These are phyloP conservation scores for Cyathus striatus DNA, from an alignment of 768 basidiomycete species.

Conservation along the genomic window DNA sequence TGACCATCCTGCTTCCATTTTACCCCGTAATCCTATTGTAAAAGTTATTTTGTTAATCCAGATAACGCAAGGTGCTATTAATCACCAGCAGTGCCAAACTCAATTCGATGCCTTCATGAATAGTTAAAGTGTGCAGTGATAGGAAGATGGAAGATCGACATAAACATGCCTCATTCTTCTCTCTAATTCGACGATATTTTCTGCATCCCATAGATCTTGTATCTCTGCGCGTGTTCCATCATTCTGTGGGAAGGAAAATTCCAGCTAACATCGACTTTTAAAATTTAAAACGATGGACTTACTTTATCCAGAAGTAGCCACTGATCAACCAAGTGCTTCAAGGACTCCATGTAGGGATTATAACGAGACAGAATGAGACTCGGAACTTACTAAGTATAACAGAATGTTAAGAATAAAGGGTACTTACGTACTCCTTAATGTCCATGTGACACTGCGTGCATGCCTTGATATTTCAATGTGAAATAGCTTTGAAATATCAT, in stretches of 20 bases:
- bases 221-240: slow-evolving; percentile 19
- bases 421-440: too few relatives aligned
- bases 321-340: background rate
- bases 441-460: too few relatives aligned
- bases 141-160: background rate
- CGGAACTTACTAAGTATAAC: too few relatives aligned
- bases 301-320: background rate
- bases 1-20: slow-evolving; percentile 88
- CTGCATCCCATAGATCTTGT: slow-evolving; percentile 44
- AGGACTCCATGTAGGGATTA: too few relatives aligned
- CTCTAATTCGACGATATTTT: slow-evolving; percentile 43
- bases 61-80: background rate
- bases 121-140: background rate
- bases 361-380: too few relatives aligned
- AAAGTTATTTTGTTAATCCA: background rate
- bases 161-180: slow-evolving; percentile 46
- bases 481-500: too few relatives aligned
- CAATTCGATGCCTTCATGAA: slow-evolving; percentile 57
- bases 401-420: too few relatives aligned
- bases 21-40: slow-evolving; percentile 60
- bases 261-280: background rate
- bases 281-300: background rate
- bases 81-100: slow-evolving; percentile 83
- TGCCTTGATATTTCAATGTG: too few relatives aligned
- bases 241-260: background rate